A percentile compares a stretch with the other conserved stretches of the same genome.
Conservation (phyloP, 345 rosid species). For the Sisymbrium irio region DNA sequence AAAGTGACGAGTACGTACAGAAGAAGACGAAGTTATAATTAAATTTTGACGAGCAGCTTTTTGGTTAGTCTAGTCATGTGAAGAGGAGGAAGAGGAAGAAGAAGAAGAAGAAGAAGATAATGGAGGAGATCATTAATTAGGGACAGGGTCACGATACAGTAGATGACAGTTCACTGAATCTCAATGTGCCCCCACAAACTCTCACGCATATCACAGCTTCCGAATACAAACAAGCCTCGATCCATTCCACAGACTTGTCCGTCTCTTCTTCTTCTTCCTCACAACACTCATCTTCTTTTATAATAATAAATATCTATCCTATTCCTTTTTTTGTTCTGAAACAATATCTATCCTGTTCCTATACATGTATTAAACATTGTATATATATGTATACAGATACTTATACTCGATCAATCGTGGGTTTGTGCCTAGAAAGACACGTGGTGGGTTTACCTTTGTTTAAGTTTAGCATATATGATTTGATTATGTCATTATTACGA, state of each 20-base stretch:
- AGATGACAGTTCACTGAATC: constrained; percentile 29
- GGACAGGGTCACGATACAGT: constrained; percentile 21
- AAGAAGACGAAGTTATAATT: constrained; percentile 23
- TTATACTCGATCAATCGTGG: neutral
- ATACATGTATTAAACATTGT: neutral
- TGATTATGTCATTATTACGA: too few species aligned
- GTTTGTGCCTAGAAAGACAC: neutral
- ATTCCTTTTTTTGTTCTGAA: neutral
- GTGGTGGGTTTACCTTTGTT: neutral
- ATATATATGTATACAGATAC: neutral
- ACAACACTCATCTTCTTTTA: constrained; percentile 9
- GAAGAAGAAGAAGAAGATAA: neutral
- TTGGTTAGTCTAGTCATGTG: constrained; percentile 33
- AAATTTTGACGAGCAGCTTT: constrained; percentile 25
- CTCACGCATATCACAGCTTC: constrained; percentile 27
- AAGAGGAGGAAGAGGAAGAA: neutral
- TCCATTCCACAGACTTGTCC: constrained; percentile 25
- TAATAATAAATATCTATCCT: neutral
- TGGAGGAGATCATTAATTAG: constrained; percentile 24
- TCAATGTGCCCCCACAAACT: constrained; percentile 32
- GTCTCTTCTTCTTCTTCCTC: constrained; percentile 22
- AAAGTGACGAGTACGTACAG: constrained; percentile 8
- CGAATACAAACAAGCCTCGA: constrained; percentile 31
- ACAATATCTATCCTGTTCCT: neutral
- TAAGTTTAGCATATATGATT: too few species aligned